Conservation (phyloP, 306 rosid species). For the Quercus glauca region DNA sequence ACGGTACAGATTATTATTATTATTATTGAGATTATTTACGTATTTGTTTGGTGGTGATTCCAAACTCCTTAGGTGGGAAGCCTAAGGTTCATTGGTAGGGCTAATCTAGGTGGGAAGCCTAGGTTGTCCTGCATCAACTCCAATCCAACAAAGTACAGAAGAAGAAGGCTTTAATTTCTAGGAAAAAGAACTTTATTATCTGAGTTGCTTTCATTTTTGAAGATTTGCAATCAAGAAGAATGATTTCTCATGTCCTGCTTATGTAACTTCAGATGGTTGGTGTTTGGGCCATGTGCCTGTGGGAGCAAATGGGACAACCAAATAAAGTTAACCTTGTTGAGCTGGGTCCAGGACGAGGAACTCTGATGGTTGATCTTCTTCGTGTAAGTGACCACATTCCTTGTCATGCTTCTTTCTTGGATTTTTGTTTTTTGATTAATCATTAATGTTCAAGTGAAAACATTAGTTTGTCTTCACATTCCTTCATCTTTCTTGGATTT, state of each 20-base stretch:
- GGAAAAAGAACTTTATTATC: neutral
- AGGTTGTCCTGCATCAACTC: no score
- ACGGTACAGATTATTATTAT: no score
- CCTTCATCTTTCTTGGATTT: neutral
- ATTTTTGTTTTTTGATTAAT: slow-evolving; percentile 3
- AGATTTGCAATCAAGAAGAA: slow-evolving; percentile 1
- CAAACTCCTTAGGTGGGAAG: no score
- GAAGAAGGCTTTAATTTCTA: no score
- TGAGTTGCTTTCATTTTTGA: slow-evolving; percentile 8
- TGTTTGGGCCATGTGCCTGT: slow-evolving; percentile 92
- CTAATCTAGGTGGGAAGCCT: no score
- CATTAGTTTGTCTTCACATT: neutral
- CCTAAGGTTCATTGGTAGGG: no score
- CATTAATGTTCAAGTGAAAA: neutral
- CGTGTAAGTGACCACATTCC: slow-evolving; percentile 43
- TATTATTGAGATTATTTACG: no score
- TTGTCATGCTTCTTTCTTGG: neutral
- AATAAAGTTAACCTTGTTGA: slow-evolving; percentile 62
- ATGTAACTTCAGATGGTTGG: slow-evolving; percentile 71
- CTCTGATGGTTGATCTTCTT: slow-evolving; percentile 92
- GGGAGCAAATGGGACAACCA: slow-evolving; percentile 99
- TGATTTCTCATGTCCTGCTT: slow-evolving; percentile 17
- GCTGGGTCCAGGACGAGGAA: slow-evolving; percentile 97
- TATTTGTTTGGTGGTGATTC: no score
- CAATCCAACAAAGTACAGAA: no score